These are phyloP conservation scores for Lepidium campestre DNA, from an alignment of 441 rosid species.

Conservation along the genomic window DNA sequence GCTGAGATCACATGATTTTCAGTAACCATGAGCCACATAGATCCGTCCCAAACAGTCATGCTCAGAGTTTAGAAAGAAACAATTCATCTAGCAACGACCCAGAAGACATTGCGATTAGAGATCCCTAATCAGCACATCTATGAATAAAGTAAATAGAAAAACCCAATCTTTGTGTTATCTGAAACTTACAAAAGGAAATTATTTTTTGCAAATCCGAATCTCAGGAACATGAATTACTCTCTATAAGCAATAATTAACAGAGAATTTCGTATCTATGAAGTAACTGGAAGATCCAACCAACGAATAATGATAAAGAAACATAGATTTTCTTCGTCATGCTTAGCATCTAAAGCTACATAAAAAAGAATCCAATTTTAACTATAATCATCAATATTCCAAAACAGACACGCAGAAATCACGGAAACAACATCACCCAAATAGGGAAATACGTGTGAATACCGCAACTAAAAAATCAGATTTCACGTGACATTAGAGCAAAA, in stretches of 20 bases:
- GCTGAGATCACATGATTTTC: background rate
- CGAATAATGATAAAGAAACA: background rate
- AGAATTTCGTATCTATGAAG: background rate
- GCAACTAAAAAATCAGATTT: slow-evolving; percentile 20
- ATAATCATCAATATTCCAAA: background rate
- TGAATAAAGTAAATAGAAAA: background rate
- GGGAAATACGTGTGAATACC: slow-evolving; percentile 23
- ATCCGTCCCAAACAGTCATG: background rate
- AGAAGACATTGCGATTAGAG: background rate
- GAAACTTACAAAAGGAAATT: background rate
- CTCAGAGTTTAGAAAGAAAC: background rate
- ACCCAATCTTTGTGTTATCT: background rate
- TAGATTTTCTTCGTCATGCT: background rate
- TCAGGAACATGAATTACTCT: background rate
- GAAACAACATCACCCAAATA: background rate
- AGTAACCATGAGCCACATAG: background rate
- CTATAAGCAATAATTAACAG: background rate
- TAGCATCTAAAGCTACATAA: background rate
- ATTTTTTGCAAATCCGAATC: background rate
- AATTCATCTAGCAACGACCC: background rate
- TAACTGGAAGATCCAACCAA: background rate
- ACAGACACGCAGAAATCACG: background rate
- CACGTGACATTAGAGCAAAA: slow-evolving; percentile 27
- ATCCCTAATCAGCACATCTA: background rate
- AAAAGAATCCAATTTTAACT: background rate